phyloP scores from a whole-genome alignment of 2,329 filamentous ascomycete species.

The Botrytis hyacinthi region DNA sequence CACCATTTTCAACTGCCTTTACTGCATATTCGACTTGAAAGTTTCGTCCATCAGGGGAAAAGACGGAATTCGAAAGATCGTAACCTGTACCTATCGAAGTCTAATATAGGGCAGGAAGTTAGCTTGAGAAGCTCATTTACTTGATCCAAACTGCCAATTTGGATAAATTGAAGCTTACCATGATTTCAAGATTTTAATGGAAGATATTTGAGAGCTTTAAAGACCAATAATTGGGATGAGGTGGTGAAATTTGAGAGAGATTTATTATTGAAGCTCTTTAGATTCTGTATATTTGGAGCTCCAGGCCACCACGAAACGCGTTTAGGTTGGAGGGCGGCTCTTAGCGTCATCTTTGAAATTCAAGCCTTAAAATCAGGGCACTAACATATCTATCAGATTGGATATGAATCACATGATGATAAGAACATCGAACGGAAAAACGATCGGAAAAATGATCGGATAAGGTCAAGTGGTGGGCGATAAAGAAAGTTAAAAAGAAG shows the following conservation, averaged over 20 bases:
- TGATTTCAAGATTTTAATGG: slow-evolving; percentile 29
- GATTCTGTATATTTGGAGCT: slow-evolving; percentile 29
- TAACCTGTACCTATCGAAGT: slow-evolving; percentile 99
- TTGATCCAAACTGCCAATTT: neutral
- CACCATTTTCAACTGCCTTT: slow-evolving; percentile 97
- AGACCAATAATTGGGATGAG: slow-evolving; percentile 21
- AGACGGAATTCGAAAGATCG: slow-evolving; percentile 99
- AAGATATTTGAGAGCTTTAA: slow-evolving; percentile 18
- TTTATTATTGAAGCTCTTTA: slow-evolving; percentile 28
- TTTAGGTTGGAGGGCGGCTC: slow-evolving; percentile 26
- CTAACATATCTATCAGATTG: neutral
- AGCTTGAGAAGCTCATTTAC: slow-evolving; percentile 24
- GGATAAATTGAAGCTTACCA: slow-evolving; percentile 36
- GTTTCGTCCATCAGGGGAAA: slow-evolving; percentile 97
- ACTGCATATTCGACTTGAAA: slow-evolving; percentile 99
- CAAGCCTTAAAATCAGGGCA: neutral
- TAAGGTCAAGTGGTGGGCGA: neutral
- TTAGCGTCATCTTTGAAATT: slow-evolving; percentile 7
- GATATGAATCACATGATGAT: neutral
- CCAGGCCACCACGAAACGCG: slow-evolving; percentile 38
- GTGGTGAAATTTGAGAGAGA: slow-evolving; percentile 23
- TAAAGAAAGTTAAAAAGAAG: neutral
- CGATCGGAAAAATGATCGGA: neutral
- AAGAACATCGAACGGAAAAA: neutral
- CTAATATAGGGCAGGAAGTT: slow-evolving; percentile 48